Base-by-base conservation (phyloP, 208 protist genomes). In the Crithidia brevicula region DNA sequence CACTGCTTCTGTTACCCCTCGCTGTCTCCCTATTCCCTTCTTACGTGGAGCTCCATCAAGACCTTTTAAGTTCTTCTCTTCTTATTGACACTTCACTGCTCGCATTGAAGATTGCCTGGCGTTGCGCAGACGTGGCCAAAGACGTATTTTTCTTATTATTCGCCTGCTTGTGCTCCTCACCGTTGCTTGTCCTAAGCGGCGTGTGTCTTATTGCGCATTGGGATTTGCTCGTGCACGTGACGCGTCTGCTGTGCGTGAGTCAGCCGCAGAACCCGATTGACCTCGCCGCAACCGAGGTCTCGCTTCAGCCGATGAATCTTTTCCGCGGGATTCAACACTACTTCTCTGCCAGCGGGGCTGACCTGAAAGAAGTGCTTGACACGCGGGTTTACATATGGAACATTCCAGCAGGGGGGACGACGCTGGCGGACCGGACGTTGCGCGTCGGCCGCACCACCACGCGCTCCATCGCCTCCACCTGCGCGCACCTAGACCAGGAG, bases 331-430 rank as follows among this genome's bases (percentile, higher is more conserved):
- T 88, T 36, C 78, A 82, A 28, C 38, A 74, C 34, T 74, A 54
- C 50, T 85, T 86, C 47, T 59, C 67, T 45, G 58, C 51, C 16
- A 70, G 46, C 5, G 53, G 27, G 1, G 73, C 53, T n/a, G 74
- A 75, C 22, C 23, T 91, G 51, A 82, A 78, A 22, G 72, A 83
- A 56, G 38, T 93, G 34, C 72, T 83, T 27, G 82, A 91, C 70
- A 83, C 79, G 16, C 88, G 81, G 11, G 80, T 93, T n/a, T 88
- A 85, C 64, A 61, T 93, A 23, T 93, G 88, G 88, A 87, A 93
- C 72, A 86, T 93, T 34, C 88, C 84, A 0, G 79, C 71, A 31
- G 84, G 82, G 16, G 75, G 74, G 40, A 88, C 74, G 13, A 72
- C 73, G 9, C 36, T 87, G n/a, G 49, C 58, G 1, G 82, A 86